Conservation (phyloP, 495 filamentous ascomycete species). For the Schizothecium vesticola region DNA sequence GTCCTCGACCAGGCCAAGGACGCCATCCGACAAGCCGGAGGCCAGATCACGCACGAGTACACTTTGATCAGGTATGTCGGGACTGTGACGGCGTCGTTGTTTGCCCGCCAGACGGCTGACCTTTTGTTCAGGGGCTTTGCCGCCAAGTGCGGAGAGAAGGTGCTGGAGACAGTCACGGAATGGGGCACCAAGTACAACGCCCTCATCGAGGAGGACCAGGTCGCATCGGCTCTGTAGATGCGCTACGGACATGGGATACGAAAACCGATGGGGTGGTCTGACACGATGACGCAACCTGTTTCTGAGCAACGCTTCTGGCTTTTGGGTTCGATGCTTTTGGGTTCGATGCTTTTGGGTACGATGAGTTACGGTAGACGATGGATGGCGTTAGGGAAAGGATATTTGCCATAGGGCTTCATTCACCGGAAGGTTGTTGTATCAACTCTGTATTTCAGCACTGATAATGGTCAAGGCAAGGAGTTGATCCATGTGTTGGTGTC, state of each 20-base stretch:
- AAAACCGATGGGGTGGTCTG: neutral
- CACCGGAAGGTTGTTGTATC: neutral
- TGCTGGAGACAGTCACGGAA: constrained; percentile 63
- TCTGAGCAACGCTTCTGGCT: neutral
- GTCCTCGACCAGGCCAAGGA: constrained; percentile 65
- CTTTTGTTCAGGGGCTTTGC: constrained; percentile 62
- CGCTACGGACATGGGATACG: neutral
- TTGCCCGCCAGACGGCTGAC: neutral
- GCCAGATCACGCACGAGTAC: constrained; percentile 53
- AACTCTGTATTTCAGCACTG: neutral
- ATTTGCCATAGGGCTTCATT: neutral
- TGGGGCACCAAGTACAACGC: constrained; percentile 60
- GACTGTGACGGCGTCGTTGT: neutral
- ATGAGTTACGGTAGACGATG: neutral
- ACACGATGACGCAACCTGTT: neutral
- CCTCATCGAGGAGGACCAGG: constrained; percentile 69
- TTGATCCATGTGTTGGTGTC: neutral
- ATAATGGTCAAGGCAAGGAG: neutral
- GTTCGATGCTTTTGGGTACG: neutral
- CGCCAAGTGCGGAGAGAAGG: constrained; percentile 60
- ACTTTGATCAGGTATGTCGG: constrained; percentile 51
- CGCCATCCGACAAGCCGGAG: constrained; percentile 60
- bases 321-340: neutral
- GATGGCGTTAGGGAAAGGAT: neutral
- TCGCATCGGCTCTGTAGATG: constrained; percentile 37